These are phyloP conservation scores for Boletus sp. DNA, from an alignment of 768 basidiomycete species.

Conservation along the genomic window DNA sequence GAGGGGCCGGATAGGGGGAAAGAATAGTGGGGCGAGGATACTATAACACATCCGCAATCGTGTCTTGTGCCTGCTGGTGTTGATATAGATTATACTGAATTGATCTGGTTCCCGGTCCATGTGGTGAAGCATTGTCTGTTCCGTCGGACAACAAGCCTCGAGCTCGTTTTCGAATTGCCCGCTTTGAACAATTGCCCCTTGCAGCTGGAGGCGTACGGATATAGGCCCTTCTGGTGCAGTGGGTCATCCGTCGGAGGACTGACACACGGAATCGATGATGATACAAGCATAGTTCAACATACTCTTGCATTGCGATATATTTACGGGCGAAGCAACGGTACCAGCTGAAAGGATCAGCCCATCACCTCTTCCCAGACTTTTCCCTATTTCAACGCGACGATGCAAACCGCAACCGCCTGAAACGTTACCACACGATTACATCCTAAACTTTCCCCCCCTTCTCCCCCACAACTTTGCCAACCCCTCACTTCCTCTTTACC, in stretches of 20 bases:
- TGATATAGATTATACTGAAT: not conserved
- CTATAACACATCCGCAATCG: not conserved
- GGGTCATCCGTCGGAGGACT: not conserved
- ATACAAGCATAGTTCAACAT: constrained; percentile 23
- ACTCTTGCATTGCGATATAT: constrained; percentile 31
- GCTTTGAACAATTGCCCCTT: not conserved
- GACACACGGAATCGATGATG: not conserved
- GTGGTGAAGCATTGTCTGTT: not conserved
- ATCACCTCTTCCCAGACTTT: constrained; percentile 11
- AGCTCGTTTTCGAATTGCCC: not conserved
- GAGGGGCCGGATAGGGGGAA: not conserved
- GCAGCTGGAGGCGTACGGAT: not conserved
- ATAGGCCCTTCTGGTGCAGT: constrained; percentile 3
- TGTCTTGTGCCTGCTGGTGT: not conserved
- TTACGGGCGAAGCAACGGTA: constrained; percentile 24
- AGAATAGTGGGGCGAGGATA: not conserved
- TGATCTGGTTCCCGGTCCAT: not conserved
- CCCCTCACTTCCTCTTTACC: constrained; percentile 11
- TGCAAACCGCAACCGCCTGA: constrained; percentile 12
- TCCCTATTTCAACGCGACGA: constrained; percentile 13
- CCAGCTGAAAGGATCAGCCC: constrained; percentile 25
- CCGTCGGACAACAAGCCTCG: not conserved
- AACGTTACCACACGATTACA: constrained; percentile 13
- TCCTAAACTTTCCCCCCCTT: not conserved
- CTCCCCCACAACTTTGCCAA: not conserved